Percentiles rank a stretch among this genome's conserved stretches.
Conservation (phyloP, 768 basidiomycete genomes). For the Psilocybe sp. region DNA sequence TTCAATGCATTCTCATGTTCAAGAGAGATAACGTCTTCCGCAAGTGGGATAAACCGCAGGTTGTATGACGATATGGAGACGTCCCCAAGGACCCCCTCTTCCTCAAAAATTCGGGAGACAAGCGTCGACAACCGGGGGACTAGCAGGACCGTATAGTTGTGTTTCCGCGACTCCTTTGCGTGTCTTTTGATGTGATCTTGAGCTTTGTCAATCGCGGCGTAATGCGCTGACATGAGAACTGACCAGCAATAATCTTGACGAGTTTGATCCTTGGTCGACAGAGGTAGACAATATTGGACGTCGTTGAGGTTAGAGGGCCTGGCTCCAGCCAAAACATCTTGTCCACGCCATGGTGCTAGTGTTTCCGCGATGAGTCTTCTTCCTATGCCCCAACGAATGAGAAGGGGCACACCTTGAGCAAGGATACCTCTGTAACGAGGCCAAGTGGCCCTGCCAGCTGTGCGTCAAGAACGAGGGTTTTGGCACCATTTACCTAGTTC, state of each 20-base stretch:
- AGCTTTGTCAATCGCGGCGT: slow-evolving; percentile 23
- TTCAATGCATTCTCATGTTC: slow-evolving; percentile 84
- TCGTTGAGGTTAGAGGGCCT: slow-evolving; percentile 78
- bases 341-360: slow-evolving; percentile 95
- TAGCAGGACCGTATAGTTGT: slow-evolving; percentile 83
- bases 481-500: slow-evolving; percentile 81
- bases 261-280: slow-evolving; percentile 84
- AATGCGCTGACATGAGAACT: slow-evolving; percentile 25
- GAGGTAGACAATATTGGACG: slow-evolving; percentile 90
- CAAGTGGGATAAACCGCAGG: slow-evolving; percentile 90
- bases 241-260: slow-evolving; percentile 90
- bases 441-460: slow-evolving; percentile 89
- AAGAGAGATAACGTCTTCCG: slow-evolving; percentile 88
- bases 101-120: slow-evolving; percentile 83
- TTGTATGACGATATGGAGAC: slow-evolving; percentile 84
- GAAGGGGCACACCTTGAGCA: slow-evolving; percentile 71
- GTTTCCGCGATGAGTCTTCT: not conserved
- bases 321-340: slow-evolving; percentile 99
- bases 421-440: slow-evolving; percentile 89
- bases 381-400: not conserved
- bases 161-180: slow-evolving; percentile 64
- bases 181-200: slow-evolving; percentile 91
- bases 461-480: slow-evolving; percentile 93
- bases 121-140: slow-evolving; percentile 87
- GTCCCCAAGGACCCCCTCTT: slow-evolving; percentile 98